Percentiles rank a stretch among this genome's conserved stretches.
phyloP scores from a whole-genome alignment of 140 eudicot species.

The Senecio squalidus region DNA sequence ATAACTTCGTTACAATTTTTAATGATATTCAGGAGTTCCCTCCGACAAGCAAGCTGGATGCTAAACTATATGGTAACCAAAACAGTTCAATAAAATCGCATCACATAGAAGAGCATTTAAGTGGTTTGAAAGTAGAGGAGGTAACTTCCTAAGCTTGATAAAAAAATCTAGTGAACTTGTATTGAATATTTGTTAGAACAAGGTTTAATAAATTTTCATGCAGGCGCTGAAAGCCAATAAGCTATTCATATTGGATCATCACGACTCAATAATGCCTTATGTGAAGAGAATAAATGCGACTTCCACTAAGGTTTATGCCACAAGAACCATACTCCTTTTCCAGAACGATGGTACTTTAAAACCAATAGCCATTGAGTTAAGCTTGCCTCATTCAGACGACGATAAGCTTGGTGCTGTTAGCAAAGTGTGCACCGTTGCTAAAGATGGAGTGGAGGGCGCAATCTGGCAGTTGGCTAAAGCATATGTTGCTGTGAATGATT shows the following conservation, averaged over 20 bases:
- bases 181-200: too few species aligned
- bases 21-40: conserved; percentile 49
- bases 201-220: background rate
- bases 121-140: conserved; percentile 43
- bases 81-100: conserved; percentile 40
- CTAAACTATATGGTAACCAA: conserved; percentile 43
- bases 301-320: conserved; percentile 42
- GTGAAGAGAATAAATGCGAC: conserved; percentile 43
- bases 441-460: conserved; percentile 41
- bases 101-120: conserved; percentile 36
- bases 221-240: conserved; percentile 45
- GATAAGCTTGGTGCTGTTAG: conserved; percentile 39
- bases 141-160: too few species aligned
- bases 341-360: conserved; percentile 40
- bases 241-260: conserved; percentile 58
- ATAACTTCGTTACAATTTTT: background rate
- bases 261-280: conserved; percentile 55
- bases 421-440: conserved; percentile 44
- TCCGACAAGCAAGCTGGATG: conserved; percentile 52
- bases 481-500: conserved; percentile 43
- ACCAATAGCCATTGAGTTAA: conserved; percentile 56
- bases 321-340: conserved; percentile 47
- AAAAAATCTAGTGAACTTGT: too few species aligned
- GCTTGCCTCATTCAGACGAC: conserved; percentile 50
- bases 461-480: conserved; percentile 63